These are phyloP conservation scores for Fonsecaea pugnacius DNA, from an alignment of 2,329 filamentous ascomycete genomes.

Conservation along the genomic window DNA sequence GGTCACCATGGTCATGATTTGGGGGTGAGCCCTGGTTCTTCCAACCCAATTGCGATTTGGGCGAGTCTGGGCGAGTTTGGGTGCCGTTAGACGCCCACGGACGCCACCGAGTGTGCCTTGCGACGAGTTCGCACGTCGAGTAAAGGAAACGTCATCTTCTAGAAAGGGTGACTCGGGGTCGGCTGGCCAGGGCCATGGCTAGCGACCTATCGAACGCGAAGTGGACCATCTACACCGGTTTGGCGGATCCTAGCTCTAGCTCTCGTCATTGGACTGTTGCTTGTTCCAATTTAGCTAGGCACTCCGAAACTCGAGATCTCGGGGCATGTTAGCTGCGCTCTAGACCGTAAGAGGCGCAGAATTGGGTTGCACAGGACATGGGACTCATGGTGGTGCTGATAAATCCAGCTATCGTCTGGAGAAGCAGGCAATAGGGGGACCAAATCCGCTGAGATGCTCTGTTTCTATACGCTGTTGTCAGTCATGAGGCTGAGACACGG, in stretches of 20 bases:
- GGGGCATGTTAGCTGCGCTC: not conserved
- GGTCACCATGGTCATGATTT: not conserved
- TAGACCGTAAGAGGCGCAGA: not conserved
- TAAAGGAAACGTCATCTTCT: not conserved
- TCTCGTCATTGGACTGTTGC: not conserved
- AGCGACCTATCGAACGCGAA: not conserved
- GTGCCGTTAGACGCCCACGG: not conserved
- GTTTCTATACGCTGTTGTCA: not conserved
- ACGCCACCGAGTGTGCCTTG: constrained; percentile 3
- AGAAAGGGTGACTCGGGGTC: not conserved
- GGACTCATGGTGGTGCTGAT: not conserved
- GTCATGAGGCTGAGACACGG: not conserved
- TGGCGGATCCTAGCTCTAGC: not conserved
- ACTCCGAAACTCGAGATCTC: not conserved
- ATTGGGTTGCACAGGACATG: not conserved
- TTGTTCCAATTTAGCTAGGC: not conserved
- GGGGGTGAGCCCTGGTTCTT: not conserved
- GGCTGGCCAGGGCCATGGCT: not conserved
- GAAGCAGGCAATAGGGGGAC: too few relatives aligned
- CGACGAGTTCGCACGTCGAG: not conserved
- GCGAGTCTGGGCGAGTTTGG: not conserved
- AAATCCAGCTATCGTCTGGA: not conserved
- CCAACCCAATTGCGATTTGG: not conserved
- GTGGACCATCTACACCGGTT: not conserved
- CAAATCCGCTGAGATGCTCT: too few relatives aligned